phyloP scores from a whole-genome alignment of 2,329 filamentous ascomycete genomes.

The Westerdykella ornata region DNA sequence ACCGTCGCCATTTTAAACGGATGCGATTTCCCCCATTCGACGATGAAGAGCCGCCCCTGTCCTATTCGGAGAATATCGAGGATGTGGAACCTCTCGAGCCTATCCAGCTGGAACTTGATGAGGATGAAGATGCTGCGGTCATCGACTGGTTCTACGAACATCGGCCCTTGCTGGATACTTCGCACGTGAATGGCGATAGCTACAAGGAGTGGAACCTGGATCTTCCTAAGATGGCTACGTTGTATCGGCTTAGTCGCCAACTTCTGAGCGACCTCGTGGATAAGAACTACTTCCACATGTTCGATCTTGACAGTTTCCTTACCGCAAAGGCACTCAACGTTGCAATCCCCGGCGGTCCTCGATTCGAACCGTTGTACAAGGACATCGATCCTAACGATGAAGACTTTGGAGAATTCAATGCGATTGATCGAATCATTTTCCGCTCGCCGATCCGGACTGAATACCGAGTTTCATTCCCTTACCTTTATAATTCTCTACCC shows the following conservation, averaged over 20 bases:
- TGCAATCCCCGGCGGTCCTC: slow-evolving; percentile 90
- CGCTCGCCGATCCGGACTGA: slow-evolving; percentile 90
- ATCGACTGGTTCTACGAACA: slow-evolving; percentile 98
- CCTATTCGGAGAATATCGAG: slow-evolving; percentile 98
- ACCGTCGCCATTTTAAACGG: slow-evolving; percentile 90
- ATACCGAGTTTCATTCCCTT: slow-evolving; percentile 90
- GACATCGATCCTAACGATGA: slow-evolving; percentile 98
- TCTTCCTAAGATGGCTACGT: slow-evolving; percentile 88
- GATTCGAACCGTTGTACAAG: slow-evolving; percentile 96
- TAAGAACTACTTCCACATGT: slow-evolving; percentile 96
- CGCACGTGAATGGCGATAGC: slow-evolving; percentile 91
- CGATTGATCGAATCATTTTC: slow-evolving; percentile 98
- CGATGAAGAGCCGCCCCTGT: slow-evolving; percentile 93
- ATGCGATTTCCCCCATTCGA: slow-evolving; percentile 99
- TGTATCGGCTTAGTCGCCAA: slow-evolving; percentile 87
- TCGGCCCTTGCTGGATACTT: slow-evolving; percentile 78
- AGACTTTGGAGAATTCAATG: slow-evolving; percentile 99
- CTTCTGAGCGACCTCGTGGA: slow-evolving; percentile 88
- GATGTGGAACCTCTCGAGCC: slow-evolving; percentile 96
- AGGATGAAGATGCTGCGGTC: slow-evolving; percentile 83
- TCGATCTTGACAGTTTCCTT: slow-evolving; percentile 88
- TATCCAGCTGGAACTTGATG: slow-evolving; percentile 96
- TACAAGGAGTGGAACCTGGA: slow-evolving; percentile 95
- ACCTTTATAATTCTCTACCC: slow-evolving; percentile 91
- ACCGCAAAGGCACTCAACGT: slow-evolving; percentile 97